Conservation (phyloP, 2,329 filamentous ascomycete genomes). For the Ophiostoma tasmaniense region DNA sequence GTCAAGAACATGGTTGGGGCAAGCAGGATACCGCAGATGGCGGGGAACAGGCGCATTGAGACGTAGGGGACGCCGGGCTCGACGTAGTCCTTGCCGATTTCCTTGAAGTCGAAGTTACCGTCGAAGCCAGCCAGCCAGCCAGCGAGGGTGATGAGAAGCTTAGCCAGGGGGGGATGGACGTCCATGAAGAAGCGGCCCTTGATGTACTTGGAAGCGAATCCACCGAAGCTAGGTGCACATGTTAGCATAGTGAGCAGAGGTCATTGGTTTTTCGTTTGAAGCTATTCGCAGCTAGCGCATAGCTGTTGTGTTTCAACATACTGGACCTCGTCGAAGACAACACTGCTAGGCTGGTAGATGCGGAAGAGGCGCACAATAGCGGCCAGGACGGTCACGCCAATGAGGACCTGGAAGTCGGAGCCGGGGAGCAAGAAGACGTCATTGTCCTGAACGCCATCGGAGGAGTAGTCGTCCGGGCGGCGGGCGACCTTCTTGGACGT, state of each 20-base stretch:
- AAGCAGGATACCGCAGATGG: conserved; percentile 77
- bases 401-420: conserved; percentile 73
- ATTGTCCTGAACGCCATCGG: conserved; percentile 75
- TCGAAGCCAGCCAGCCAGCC: conserved; percentile 94
- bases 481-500: conserved; percentile 17
- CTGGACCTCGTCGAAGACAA: conserved; percentile 99
- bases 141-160: conserved; percentile 89
- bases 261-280: background rate
- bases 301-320: conserved; percentile 42
- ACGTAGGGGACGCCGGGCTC: conserved; percentile 95
- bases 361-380: conserved; percentile 79
- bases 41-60: conserved; percentile 90
- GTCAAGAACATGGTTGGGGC: conserved; percentile 93
- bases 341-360: conserved; percentile 91
- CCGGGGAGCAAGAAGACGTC: conserved; percentile 81
- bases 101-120: conserved; percentile 96
- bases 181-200: conserved; percentile 99
- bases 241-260: conserved; percentile 11
- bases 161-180: conserved; percentile 94
- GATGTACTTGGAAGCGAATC: conserved; percentile 98
- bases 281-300: background rate
- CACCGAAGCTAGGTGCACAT: conserved; percentile 68
- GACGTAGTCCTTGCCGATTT: conserved; percentile 97
- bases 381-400: conserved; percentile 64
- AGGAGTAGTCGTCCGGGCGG: conserved; percentile 53